These are phyloP conservation scores for Seminavis robusta DNA, from an alignment of 108 stramenopile species.

Conservation along the genomic window DNA sequence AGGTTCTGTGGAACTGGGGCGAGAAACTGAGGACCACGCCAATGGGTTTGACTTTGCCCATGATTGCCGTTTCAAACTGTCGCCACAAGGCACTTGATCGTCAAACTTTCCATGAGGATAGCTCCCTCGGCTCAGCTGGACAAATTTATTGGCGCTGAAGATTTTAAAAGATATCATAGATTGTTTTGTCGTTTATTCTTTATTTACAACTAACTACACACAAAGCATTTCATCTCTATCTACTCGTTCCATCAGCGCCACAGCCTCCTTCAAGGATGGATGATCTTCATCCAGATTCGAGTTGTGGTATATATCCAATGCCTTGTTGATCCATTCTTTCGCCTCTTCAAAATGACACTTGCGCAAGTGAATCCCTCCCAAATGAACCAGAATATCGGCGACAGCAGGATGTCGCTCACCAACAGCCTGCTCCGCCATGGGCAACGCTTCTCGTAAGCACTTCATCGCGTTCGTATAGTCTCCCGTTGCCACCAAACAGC, in stretches of 20 bases:
- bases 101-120: too few relatives aligned
- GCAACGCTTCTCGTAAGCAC: conserved; percentile 24
- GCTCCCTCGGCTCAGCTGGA: too few relatives aligned
- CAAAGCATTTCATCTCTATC: conserved; percentile 55
- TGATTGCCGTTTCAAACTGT: too few relatives aligned
- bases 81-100: too few relatives aligned
- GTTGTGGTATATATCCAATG: conserved; percentile 46
- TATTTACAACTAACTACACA: conserved; percentile 22
- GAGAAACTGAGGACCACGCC: too few relatives aligned
- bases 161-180: too few relatives aligned
- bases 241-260: conserved; percentile 34
- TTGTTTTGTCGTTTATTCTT: too few relatives aligned
- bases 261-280: conserved; percentile 31
- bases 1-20: too few relatives aligned
- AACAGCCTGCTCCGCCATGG: conserved; percentile 23
- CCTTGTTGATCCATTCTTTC: conserved; percentile 35
- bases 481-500: conserved; percentile 28
- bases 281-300: conserved; percentile 50
- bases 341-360: conserved; percentile 68
- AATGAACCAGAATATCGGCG: conserved; percentile 42
- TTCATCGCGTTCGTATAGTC: conserved; percentile 23
- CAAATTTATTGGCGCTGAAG: too few relatives aligned
- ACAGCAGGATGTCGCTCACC: conserved; percentile 25
- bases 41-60: too few relatives aligned
- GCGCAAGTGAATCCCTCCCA: conserved; percentile 51